phyloP scores from a whole-genome alignment of 352 stramenopile genomes.

The Thalassiosira exigua region DNA sequence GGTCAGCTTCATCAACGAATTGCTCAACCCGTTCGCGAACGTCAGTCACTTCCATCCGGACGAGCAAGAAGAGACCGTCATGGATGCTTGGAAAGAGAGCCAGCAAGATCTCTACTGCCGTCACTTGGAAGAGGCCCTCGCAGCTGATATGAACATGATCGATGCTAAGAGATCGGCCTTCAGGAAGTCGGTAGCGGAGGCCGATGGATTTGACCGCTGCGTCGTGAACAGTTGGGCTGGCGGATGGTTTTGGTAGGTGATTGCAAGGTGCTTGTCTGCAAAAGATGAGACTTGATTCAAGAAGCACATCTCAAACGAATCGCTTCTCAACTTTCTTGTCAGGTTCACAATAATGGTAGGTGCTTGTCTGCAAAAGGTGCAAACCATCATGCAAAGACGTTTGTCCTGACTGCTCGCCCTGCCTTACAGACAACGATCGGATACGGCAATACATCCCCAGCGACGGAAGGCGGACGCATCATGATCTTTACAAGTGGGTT shows the following conservation, averaged over 20 bases:
- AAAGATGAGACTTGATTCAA: no score
- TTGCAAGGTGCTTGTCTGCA: no score
- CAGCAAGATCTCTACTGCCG: no score
- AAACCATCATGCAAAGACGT: no score
- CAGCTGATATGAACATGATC: background rate
- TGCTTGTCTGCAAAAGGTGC: no score
- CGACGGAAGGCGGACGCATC: conserved; percentile 19
- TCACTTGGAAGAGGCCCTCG: background rate
- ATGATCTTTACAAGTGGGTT: conserved; percentile 55
- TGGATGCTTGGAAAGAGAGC: background rate
- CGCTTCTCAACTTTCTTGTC: no score
- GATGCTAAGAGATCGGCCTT: background rate
- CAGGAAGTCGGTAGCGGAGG: background rate
- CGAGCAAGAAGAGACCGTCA: background rate
- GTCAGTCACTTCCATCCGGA: no score
- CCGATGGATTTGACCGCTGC: conserved; percentile 7
- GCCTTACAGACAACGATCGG: conserved; percentile 28
- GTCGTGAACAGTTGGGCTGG: background rate
- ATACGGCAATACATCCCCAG: conserved; percentile 50
- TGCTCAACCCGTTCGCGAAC: background rate
- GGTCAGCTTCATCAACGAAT: background rate
- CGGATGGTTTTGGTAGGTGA: conserved; percentile 24
- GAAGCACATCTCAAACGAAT: no score
- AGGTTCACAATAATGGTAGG: no score
- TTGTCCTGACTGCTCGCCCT: no score